Base-by-base conservation (phyloP, 2,329 filamentous ascomycete species). In the Dothistroma septosporum region DNA sequence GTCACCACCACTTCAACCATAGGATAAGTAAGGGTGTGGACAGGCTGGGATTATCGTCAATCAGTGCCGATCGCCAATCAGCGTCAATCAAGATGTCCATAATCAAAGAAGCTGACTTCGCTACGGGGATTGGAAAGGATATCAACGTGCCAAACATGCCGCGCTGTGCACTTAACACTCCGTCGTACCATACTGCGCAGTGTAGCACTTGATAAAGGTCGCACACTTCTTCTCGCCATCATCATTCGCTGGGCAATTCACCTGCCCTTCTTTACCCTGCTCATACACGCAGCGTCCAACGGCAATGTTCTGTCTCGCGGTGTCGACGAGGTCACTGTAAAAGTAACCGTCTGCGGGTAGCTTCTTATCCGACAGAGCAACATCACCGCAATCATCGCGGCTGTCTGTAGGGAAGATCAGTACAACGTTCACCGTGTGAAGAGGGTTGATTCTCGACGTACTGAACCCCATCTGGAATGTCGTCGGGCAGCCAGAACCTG, bases 271-370 rank as follows among this genome's bases (percentile, higher is more conserved):
- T 4, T 35, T 14, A n/a, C 28, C 49, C n/a, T 55, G 19, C 32
- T 63, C 61, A n/a, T 63, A 63, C 16, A 57, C 57, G 49, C 61
- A 63, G 12, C 61, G 53, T 16, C 61, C 61, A 8, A 63, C 55
- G 11, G 61, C 61, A 47, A 63, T 63, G 48, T 63, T 63, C n/a
- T 60, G 55, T 58, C 46, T 60, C 28, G 58, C 55, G 11, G 61
- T 63, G 52, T 60, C 61, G 35, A 63, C 58, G 28, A 63, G 41
- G 46, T 63, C 61, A 5, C 47, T 55, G 37, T 63, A 63, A 35
- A 63, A 63, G 35, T 52, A 55, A 6, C 61, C 58, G 48, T 63
- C 47, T 1, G 47, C 58, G 4, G 61, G 61, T 6, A 63, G 33
- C 12, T 35, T 28, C 9, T 32, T 28, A 1, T 60, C 52, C 6